Percentiles rank a stretch among this genome's conserved stretches.
Evolutionary conservation across 2,329 filamentous ascomycete species (phyloP).

Genomic region (Coniosporium tulheliwenetii): DNA sequence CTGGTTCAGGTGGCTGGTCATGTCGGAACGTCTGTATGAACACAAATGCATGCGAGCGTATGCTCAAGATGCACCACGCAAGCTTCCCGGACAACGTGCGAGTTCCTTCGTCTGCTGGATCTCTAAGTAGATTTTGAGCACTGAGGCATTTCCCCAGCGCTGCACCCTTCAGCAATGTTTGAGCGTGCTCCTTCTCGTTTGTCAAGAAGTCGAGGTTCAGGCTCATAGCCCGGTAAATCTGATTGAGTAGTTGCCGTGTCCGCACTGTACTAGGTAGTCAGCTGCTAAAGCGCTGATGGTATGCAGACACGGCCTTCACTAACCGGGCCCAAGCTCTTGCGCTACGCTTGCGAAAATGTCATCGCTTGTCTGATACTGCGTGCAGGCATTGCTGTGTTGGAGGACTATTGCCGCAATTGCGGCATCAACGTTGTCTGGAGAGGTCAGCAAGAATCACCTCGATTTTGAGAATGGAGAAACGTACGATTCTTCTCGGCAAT

Average conservation of each 20-base stretch:
- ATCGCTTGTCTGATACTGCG: slow-evolving; percentile 30
- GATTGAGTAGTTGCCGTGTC: slow-evolving; percentile 7
- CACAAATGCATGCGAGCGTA: slow-evolving; percentile 49
- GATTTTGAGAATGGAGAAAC: neutral
- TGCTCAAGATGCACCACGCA: slow-evolving; percentile 57
- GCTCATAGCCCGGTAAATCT: slow-evolving; percentile 45
- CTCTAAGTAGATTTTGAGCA: slow-evolving; percentile 60
- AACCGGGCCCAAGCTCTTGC: too few species aligned
- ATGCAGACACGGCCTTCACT: too few species aligned
- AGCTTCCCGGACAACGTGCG: slow-evolving; percentile 58
- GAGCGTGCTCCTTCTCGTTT: slow-evolving; percentile 41
- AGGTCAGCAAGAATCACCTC: slow-evolving; percentile 8
- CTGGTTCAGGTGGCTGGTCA: slow-evolving; percentile 16
- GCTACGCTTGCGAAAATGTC: slow-evolving; percentile 25
- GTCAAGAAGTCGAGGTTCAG: slow-evolving; percentile 64
- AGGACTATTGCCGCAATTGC: slow-evolving; percentile 25
- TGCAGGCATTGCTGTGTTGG: slow-evolving; percentile 24
- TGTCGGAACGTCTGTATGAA: neutral
- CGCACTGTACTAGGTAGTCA: too few species aligned
- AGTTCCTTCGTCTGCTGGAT: slow-evolving; percentile 43
- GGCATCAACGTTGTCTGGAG: slow-evolving; percentile 13
- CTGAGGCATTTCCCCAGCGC: slow-evolving; percentile 52
- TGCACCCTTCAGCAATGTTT: too few species aligned
- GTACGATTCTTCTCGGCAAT: slow-evolving; percentile 5
- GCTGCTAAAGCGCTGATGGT: too few species aligned